Percentiles rank a stretch among this genome's conserved stretches.
Conservation (phyloP, 106 monocot species). For the Allium fistulosum region DNA sequence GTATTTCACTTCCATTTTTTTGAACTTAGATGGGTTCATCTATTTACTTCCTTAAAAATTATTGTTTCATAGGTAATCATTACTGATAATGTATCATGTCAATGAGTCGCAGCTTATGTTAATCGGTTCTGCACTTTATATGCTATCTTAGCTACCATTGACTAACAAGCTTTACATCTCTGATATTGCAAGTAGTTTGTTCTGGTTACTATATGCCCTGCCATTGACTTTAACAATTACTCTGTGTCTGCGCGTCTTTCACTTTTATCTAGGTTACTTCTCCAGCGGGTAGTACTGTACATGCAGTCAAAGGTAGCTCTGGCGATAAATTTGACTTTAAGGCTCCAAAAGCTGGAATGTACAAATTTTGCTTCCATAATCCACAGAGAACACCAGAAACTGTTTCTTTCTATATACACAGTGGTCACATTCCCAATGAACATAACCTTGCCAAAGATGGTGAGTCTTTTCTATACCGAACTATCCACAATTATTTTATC, state of each 20-base stretch:
- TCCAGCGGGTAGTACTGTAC: slow-evolving; percentile 59
- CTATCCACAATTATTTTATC: too few species aligned
- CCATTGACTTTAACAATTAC: too few species aligned
- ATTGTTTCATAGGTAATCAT: too few species aligned
- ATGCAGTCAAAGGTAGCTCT: slow-evolving; percentile 69
- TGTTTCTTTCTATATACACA: slow-evolving; percentile 92
- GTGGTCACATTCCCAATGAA: slow-evolving; percentile 89
- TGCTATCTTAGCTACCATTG: too few species aligned
- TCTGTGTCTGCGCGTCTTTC: background rate
- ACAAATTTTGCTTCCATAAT: slow-evolving; percentile 96
- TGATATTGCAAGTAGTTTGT: background rate
- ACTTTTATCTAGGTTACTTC: slow-evolving; percentile 65
- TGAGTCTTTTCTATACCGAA: slow-evolving; percentile 10
- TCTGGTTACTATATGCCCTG: too few species aligned
- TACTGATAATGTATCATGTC: too few species aligned
- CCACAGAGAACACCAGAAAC: slow-evolving; percentile 66
- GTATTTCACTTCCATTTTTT: too few species aligned
- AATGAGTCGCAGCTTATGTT: too few species aligned
- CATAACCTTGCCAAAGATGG: slow-evolving; percentile 97
- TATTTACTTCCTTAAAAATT: too few species aligned
- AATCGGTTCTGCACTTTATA: too few species aligned
- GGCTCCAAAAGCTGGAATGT: slow-evolving; percentile 85
- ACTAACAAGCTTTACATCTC: background rate
- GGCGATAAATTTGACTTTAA: slow-evolving; percentile 94
- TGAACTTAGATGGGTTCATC: too few species aligned